phyloP scores from a whole-genome alignment of 768 basidiomycete species.

The Serendipita sp. region DNA sequence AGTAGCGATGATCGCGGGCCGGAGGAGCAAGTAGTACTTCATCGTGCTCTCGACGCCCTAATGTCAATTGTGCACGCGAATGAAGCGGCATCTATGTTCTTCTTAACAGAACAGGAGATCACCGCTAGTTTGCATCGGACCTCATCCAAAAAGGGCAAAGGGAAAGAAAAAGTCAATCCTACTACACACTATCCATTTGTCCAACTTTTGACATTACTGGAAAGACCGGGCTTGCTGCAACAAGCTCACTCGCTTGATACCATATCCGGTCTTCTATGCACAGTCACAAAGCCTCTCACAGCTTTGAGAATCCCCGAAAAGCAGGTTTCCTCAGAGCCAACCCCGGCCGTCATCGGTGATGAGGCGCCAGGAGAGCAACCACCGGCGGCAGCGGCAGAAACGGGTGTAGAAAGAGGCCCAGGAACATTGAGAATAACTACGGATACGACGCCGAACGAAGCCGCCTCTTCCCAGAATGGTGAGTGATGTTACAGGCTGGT shows the following conservation, averaged over 20 bases:
- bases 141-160: slow-evolving; percentile 76
- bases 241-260: slow-evolving; percentile 87
- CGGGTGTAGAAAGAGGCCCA: slow-evolving; percentile 7
- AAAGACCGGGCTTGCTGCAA: slow-evolving; percentile 68
- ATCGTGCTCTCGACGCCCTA: slow-evolving; percentile 84
- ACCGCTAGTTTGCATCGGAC: slow-evolving; percentile 56
- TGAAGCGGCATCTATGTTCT: slow-evolving; percentile 74
- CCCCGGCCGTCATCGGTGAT: background rate
- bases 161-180: slow-evolving; percentile 71
- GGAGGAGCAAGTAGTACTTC: slow-evolving; percentile 58
- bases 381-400: slow-evolving; percentile 12
- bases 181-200: slow-evolving; percentile 86
- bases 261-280: slow-evolving; percentile 72
- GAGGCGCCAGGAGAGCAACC: background rate
- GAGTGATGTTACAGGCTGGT: background rate
- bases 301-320: slow-evolving; percentile 36
- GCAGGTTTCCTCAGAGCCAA: slow-evolving; percentile 13
- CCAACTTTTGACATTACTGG: slow-evolving; percentile 70
- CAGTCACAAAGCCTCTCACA: slow-evolving; percentile 69
- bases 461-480: background rate
- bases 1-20: slow-evolving; percentile 57
- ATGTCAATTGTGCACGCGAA: slow-evolving; percentile 76
- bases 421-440: background rate
- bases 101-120: slow-evolving; percentile 89
- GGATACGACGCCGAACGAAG: background rate